phyloP scores from a whole-genome alignment of 371 early-diverging fungal species.

The Mortierella sp. region DNA sequence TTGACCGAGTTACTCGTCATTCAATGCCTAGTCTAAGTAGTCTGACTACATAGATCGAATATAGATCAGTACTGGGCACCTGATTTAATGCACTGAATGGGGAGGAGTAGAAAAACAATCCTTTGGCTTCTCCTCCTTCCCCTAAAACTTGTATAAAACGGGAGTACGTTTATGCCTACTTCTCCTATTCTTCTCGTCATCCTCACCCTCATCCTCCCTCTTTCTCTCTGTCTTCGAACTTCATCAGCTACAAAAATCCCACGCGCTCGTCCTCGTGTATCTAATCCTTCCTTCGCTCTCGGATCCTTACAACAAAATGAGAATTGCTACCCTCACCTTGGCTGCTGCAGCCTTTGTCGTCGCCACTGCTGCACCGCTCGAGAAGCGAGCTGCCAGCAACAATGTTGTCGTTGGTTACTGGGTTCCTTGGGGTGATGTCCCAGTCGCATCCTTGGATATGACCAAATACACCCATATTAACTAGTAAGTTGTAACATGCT shows the following conservation, averaged over 20 bases:
- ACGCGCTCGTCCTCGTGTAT: background rate
- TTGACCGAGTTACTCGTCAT: background rate
- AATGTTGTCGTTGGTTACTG: constrained; percentile 63
- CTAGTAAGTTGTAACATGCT: constrained; percentile 56
- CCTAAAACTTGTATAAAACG: background rate
- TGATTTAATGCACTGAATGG: background rate
- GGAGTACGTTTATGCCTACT: background rate
- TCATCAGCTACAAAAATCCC: background rate
- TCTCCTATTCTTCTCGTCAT: background rate
- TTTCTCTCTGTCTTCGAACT: background rate
- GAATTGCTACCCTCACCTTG: constrained; percentile 35
- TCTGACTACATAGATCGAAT: background rate
- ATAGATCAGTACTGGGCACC: background rate
- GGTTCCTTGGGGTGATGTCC: constrained; percentile 72
- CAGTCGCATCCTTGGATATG: constrained; percentile 63
- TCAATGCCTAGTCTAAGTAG: background rate
- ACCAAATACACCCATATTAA: constrained; percentile 75
- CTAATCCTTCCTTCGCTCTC: background rate
- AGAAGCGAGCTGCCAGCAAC: constrained; percentile 37
- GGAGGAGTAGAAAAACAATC: background rate
- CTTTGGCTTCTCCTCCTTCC: background rate
- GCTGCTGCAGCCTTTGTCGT: constrained; percentile 37
- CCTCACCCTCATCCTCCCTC: background rate
- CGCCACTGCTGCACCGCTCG: constrained; percentile 30
- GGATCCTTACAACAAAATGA: constrained; percentile 14